A percentile compares a stretch with the other conserved stretches of the same genome.
These are phyloP conservation scores for Boletus fagicola DNA, from an alignment of 768 basidiomycete species.

Conservation along the genomic window DNA sequence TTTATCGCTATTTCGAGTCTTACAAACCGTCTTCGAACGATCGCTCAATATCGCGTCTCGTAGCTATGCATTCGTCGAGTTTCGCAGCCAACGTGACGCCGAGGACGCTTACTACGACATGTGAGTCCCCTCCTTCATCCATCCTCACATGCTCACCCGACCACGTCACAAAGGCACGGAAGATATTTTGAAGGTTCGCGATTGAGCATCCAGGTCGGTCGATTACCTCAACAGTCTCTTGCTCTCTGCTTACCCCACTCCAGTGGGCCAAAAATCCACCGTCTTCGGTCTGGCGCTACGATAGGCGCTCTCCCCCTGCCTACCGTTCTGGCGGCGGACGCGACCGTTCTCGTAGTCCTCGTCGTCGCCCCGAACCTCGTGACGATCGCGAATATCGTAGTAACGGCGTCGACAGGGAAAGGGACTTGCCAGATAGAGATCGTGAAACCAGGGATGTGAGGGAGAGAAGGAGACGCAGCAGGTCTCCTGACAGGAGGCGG, in stretches of 20 bases:
- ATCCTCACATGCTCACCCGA: conserved; percentile 8
- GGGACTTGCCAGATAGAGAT: conserved; percentile 32
- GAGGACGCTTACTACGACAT: conserved; percentile 85
- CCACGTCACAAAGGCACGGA: conserved; percentile 57
- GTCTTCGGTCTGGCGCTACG: conserved; percentile 78
- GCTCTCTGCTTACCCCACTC: neutral
- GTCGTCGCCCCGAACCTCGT: conserved; percentile 41
- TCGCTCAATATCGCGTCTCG: conserved; percentile 60
- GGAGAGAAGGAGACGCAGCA: conserved; percentile 50
- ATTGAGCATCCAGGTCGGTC: conserved; percentile 67
- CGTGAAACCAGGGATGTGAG: conserved; percentile 39
- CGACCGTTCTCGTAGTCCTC: conserved; percentile 55
- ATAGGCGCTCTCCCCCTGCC: conserved; percentile 51
- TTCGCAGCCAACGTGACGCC: conserved; percentile 72
- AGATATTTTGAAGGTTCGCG: conserved; percentile 70
- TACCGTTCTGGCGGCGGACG: conserved; percentile 38
- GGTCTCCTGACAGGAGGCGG: conserved; percentile 46
- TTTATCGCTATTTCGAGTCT: conserved; percentile 37
- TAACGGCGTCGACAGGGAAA: conserved; percentile 37
- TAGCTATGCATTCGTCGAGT: conserved; percentile 88
- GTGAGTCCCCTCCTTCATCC: conserved; percentile 42
- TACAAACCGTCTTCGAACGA: conserved; percentile 36
- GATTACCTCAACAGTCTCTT: neutral
- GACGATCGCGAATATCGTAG: conserved; percentile 41
- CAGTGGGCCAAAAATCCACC: conserved; percentile 85